Conservation (phyloP, 768 basidiomycete species). For the Boletus rex-veris region DNA sequence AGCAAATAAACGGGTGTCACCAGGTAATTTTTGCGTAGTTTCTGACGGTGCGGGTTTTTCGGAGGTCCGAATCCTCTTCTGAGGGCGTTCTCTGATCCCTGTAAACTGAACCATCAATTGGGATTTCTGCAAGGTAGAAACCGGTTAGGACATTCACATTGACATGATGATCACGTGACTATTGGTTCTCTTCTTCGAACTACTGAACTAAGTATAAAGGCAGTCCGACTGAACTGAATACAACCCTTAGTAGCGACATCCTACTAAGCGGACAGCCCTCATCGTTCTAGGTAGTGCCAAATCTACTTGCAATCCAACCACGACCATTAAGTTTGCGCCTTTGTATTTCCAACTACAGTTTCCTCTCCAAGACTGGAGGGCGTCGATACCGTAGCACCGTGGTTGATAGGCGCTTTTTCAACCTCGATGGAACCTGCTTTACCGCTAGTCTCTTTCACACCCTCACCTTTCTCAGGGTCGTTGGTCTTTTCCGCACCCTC, state of each 20-base stretch:
- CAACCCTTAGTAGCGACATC: no score
- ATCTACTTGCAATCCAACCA: no score
- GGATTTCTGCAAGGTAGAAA: not conserved
- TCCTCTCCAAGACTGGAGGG: not conserved
- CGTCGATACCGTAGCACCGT: conserved; percentile 2
- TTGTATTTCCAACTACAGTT: not conserved
- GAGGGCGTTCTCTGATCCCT: conserved; percentile 18
- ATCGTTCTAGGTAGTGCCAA: no score
- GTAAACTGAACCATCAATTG: conserved; percentile 17
- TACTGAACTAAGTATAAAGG: no score
- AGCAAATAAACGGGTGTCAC: conserved; percentile 60
- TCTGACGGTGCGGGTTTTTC: not conserved
- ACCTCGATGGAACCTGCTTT: not conserved
- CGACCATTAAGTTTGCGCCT: no score
- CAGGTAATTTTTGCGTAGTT: not conserved
- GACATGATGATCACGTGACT: conserved; percentile 11
- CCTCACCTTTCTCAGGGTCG: conserved; percentile 32
- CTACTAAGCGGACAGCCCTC: no score
- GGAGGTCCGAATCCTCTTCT: conserved; percentile 22
- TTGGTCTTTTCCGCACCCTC: conserved; percentile 9
- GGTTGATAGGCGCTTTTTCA: not conserved
- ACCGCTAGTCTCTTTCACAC: not conserved
- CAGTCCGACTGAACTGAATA: no score
- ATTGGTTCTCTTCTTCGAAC: no score
- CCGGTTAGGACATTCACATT: not conserved